Percentiles rank a stretch among this genome's conserved stretches.
phyloP scores from a whole-genome alignment of 2,329 filamentous ascomycete genomes.

The Penicillium palitans region DNA sequence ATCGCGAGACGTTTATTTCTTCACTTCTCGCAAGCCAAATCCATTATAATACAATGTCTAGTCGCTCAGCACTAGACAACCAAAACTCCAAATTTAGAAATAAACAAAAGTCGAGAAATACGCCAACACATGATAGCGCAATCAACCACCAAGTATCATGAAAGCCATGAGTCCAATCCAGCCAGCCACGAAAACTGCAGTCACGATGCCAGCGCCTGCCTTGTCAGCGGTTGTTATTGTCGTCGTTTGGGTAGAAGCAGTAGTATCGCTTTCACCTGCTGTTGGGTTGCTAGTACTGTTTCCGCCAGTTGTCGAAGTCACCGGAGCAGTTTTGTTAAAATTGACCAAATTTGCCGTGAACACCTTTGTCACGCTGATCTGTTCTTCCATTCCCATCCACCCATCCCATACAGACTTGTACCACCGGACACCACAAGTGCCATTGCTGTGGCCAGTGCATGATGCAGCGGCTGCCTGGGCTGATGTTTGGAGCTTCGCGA shows the following conservation, averaged over 20 bases:
- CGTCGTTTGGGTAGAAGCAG: neutral
- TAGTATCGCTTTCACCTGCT: constrained; percentile 32
- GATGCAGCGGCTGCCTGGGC: constrained; percentile 60
- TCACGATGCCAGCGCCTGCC: constrained; percentile 43
- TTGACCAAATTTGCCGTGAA: constrained; percentile 60
- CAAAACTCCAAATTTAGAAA: neutral
- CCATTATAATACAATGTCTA: neutral
- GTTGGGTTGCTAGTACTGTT: constrained; percentile 47
- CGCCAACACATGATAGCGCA: neutral
- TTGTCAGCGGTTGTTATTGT: constrained; percentile 35
- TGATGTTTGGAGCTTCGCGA: constrained; percentile 59
- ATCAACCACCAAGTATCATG: constrained; percentile 33
- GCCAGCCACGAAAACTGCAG: constrained; percentile 30
- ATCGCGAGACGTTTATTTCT: neutral
- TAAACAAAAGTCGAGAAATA: neutral
- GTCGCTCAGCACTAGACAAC: neutral
- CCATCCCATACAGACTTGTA: constrained; percentile 54
- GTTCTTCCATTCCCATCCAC: constrained; percentile 63
- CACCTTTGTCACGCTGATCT: constrained; percentile 67
- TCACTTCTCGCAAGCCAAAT: neutral
- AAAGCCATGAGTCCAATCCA: constrained; percentile 36
- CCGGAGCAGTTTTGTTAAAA: constrained; percentile 47
- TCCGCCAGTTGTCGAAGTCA: constrained; percentile 54
- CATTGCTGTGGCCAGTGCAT: constrained; percentile 60
- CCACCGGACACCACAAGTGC: constrained; percentile 67